phyloP scores from a whole-genome alignment of 148 eudicot species.

The Silene latifolia region DNA sequence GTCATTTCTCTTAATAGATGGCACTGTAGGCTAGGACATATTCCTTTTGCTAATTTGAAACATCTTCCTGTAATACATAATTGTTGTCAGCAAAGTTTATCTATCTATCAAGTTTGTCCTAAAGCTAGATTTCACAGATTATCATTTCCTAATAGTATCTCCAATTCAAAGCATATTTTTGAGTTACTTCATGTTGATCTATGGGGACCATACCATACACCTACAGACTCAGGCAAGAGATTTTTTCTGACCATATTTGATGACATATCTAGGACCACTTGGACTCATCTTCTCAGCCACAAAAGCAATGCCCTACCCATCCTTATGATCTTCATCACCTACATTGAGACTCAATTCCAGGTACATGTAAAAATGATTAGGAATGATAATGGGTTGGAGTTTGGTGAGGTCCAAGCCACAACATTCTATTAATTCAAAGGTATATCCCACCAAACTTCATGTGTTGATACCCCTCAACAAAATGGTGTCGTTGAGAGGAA shows the following conservation, averaged over 20 bases:
- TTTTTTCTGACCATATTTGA: no score
- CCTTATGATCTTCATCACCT: background rate
- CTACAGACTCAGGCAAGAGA: no score
- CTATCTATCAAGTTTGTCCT: background rate
- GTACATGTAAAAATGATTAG: background rate
- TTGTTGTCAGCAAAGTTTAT: background rate
- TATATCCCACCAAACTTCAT: no score
- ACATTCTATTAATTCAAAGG: no score
- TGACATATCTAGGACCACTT: no score
- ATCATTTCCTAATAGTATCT: background rate
- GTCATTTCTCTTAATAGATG: background rate
- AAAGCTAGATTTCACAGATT: background rate
- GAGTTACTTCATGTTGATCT: background rate
- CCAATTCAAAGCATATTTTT: no score
- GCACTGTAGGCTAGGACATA: background rate
- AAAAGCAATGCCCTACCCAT: no score
- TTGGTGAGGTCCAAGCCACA: background rate
- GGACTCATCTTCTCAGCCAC: no score
- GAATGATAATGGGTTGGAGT: background rate
- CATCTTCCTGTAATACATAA: background rate
- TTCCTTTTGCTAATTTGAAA: background rate
- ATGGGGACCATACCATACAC: background rate
- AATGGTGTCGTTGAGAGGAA: no score
- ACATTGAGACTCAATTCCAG: background rate
- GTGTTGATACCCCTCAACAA: no score